phyloP scores from a whole-genome alignment of 2,329 filamentous ascomycete genomes.

The Karstenula rhodostoma region DNA sequence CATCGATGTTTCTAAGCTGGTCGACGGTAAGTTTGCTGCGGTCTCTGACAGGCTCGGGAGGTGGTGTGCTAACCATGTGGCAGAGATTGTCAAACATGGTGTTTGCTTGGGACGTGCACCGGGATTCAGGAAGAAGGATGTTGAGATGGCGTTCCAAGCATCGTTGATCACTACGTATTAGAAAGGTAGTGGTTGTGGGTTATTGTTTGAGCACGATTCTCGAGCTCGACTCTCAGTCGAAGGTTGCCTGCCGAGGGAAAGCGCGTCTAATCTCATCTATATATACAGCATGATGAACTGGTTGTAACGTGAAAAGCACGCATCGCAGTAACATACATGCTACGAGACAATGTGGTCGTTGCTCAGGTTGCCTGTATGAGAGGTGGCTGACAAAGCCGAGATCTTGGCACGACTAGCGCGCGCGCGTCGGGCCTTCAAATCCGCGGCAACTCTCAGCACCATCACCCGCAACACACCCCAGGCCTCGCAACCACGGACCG shows the following conservation, averaged over 20 bases:
- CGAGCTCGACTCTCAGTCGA: neutral
- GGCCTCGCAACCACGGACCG: slow-evolving; percentile 40
- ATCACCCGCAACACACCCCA: slow-evolving; percentile 39
- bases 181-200: neutral
- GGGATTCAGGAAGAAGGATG: slow-evolving; percentile 53
- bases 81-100: slow-evolving; percentile 47
- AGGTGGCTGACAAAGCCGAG: slow-evolving; percentile 1
- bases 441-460: slow-evolving; percentile 20
- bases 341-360: neutral
- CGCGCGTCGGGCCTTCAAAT: slow-evolving; percentile 16
- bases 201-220: neutral
- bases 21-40: slow-evolving; percentile 50
- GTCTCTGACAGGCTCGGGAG: neutral
- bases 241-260: neutral
- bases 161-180: slow-evolving; percentile 41
- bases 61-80: slow-evolving; percentile 30
- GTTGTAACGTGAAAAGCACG: neutral
- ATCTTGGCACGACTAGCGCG: slow-evolving; percentile 1
- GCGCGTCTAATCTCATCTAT: neutral
- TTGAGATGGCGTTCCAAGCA: slow-evolving; percentile 51
- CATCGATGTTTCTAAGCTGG: slow-evolving; percentile 54
- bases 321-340: neutral
- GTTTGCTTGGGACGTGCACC: slow-evolving; percentile 56
- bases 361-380: neutral
- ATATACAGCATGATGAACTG: neutral